phyloP scores from a whole-genome alignment of 2,329 filamentous ascomycete genomes.

The Arachnopeziza araneosa region DNA sequence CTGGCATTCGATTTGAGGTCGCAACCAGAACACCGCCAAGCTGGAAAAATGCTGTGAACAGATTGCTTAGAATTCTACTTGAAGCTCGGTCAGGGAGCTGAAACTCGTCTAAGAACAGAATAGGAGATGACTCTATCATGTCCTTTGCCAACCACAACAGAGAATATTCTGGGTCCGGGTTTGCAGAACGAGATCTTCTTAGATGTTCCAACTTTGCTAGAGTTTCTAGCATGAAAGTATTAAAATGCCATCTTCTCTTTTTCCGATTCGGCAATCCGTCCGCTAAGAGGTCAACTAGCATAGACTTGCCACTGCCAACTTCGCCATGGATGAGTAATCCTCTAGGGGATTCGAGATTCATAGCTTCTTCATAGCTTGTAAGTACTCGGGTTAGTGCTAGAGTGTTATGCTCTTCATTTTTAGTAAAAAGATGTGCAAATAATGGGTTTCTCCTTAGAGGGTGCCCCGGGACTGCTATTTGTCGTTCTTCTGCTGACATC shows the following conservation, averaged over 20 bases:
- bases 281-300: constrained; percentile 79
- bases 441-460: constrained; percentile 54
- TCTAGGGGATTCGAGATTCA: constrained; percentile 65
- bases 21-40: constrained; percentile 75
- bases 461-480: constrained; percentile 46
- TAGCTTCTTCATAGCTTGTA: constrained; percentile 64
- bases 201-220: constrained; percentile 66
- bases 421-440: constrained; percentile 53
- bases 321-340: constrained; percentile 76
- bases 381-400: constrained; percentile 64
- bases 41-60: constrained; percentile 77
- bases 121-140: constrained; percentile 67
- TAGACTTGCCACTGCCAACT: constrained; percentile 77
- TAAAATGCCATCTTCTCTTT: constrained; percentile 77
- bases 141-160: constrained; percentile 70
- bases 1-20: constrained; percentile 78
- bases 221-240: constrained; percentile 78
- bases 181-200: constrained; percentile 33
- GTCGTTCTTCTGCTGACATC: constrained; percentile 30
- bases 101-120: constrained; percentile 78
- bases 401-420: constrained; percentile 48
- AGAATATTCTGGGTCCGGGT: constrained; percentile 52
- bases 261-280: constrained; percentile 67
- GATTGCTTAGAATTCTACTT: constrained; percentile 71
- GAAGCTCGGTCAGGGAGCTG: constrained; percentile 74